Evolutionary conservation across 1,139 yeast species (phyloP), one percentile per base, ranked within the genome.

Genomic region (Saccharomyces hybrid): DNA sequence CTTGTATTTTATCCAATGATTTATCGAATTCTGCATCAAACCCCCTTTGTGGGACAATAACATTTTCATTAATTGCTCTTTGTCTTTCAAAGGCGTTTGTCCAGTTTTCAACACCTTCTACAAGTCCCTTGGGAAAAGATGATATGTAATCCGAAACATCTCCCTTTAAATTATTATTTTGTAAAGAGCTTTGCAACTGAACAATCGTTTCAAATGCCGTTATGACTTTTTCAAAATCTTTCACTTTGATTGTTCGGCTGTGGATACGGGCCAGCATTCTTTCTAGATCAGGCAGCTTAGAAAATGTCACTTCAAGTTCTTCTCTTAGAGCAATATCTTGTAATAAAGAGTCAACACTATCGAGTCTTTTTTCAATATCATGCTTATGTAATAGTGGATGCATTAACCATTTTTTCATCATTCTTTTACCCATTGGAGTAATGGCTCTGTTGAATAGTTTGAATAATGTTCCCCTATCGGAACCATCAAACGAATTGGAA

Each of bases 391-490:
- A 77, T 55, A 93, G 73, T 2, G 99, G 99, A 70, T 88, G 95
- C 64, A 93, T 82, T 1, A 91, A 78, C 99, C 98, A 93, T 51
- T 78, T 78, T 64, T 84, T 86, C 68, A 95, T 79, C 63, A 79
- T 75, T 63, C 99, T 80, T 67, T 90, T 91, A 31, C 99, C 99
- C 76, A 93, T 89, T 1, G 98, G 85, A 0, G 99, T 90, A 5
- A 85, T 78, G 16, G 97, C 91, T 57, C 88, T 78, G 67, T 91
- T 91, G 54, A 93, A 71, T 47, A 93, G 73, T 65, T 82, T 85
- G 73, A 90, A 88, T 54, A 93, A 72, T 0, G 98, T 88, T 0
- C 99, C 98, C 57, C 83, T 86, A 54, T 88, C 88, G 28, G 88
- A 77, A n/a, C 96, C 96, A 70, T 93, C 97, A 71, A 83, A 86